Percentiles rank a stretch among this genome's conserved stretches.
Evolutionary conservation across 371 early-diverging fungal species (phyloP).

Genomic region (Coemansia sp.): DNA sequence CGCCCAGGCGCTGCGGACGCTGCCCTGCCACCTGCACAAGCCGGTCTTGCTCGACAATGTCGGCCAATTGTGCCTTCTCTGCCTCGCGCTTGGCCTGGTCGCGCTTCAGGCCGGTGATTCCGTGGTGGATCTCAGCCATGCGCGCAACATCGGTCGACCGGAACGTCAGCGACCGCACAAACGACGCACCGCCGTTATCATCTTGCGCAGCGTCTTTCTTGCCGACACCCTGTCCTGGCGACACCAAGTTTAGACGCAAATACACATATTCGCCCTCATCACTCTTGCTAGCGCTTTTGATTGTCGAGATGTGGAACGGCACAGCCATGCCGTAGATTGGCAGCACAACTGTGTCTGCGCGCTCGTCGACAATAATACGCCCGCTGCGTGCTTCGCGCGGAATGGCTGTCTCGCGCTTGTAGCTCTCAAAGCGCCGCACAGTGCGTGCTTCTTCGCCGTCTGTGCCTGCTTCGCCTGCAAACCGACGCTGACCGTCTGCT

Average conservation of each 20-base stretch:
- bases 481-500: constrained; percentile 77
- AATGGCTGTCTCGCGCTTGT: constrained; percentile 81
- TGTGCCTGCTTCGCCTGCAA: constrained; percentile 64
- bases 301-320: constrained; percentile 97
- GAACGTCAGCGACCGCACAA: constrained; percentile 88
- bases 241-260: constrained; percentile 95
- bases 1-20: constrained; percentile 76
- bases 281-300: constrained; percentile 94
- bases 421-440: constrained; percentile 90
- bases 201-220: constrained; percentile 89
- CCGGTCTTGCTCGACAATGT: constrained; percentile 92
- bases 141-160: constrained; percentile 81
- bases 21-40: constrained; percentile 77
- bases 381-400: constrained; percentile 57
- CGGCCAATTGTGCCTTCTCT: constrained; percentile 92
- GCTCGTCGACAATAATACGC: constrained; percentile 88
- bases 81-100: constrained; percentile 85
- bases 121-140: constrained; percentile 79
- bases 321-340: constrained; percentile 97
- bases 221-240: constrained; percentile 89
- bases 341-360: constrained; percentile 84
- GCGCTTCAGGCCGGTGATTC: constrained; percentile 88
- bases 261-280: constrained; percentile 95
- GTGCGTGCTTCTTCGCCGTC: constrained; percentile 66
- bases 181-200: constrained; percentile 85